These are phyloP conservation scores for Kregervanrija fluxuum DNA, from an alignment of 805 yeast genomes.

Conservation along the genomic window DNA sequence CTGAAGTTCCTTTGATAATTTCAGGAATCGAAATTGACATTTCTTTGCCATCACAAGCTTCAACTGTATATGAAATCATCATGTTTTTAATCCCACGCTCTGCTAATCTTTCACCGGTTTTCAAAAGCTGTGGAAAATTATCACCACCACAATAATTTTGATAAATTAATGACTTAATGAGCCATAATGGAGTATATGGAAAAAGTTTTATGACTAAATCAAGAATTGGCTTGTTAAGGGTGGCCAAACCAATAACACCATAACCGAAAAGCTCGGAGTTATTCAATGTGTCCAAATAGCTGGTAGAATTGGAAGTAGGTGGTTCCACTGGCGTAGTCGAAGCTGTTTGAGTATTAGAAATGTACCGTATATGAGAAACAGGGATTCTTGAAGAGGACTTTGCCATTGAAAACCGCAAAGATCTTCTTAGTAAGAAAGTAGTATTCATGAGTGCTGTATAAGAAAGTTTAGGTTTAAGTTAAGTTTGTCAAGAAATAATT, in stretches of 20 bases:
- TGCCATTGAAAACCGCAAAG: no score
- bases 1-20: conserved; percentile 57
- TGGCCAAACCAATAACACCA: conserved; percentile 62
- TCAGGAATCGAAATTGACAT: conserved; percentile 39
- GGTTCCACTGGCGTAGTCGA: background rate
- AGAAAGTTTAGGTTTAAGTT: no score
- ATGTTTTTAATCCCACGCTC: conserved; percentile 80
- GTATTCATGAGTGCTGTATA: no score
- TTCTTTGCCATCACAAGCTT: conserved; percentile 78
- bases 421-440: no score
- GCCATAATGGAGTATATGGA: conserved; percentile 66
- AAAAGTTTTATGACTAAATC: conserved; percentile 55
- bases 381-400: no score
- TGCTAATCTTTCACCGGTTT: conserved; percentile 61
- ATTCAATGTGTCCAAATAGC: conserved; percentile 46
- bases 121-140: conserved; percentile 56
- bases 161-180: conserved; percentile 68
- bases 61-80: conserved; percentile 93
- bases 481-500: no score
- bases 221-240: conserved; percentile 56
- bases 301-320: background rate
- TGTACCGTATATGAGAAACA: background rate
- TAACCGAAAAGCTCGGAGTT: conserved; percentile 54
- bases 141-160: conserved; percentile 91
- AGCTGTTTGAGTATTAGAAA: background rate